A percentile compares a stretch with the other conserved stretches of the same genome.
These are phyloP conservation scores for Chlamydomonas schloesseri DNA, from an alignment of 139 green algal genomes.

Conservation along the genomic window DNA sequence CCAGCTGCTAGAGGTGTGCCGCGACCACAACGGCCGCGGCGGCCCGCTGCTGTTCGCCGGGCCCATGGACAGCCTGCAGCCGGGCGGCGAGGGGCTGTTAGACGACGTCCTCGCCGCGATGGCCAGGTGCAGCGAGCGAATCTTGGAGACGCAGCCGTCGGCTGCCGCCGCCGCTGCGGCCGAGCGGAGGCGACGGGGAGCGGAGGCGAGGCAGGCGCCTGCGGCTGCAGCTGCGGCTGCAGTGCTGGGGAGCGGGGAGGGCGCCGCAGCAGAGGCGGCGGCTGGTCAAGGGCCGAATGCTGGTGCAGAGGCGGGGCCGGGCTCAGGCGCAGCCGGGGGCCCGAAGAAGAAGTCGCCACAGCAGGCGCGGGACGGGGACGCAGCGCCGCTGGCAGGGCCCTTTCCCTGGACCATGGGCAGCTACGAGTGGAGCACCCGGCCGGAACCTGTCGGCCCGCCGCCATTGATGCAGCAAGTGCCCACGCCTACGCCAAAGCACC, in stretches of 20 bases:
- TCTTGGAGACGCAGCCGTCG: neutral
- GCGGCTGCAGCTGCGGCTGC: neutral
- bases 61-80: neutral
- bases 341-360: too few species aligned
- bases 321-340: too few species aligned
- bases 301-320: too few species aligned
- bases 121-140: neutral
- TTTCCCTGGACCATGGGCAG: slow-evolving; percentile 20
- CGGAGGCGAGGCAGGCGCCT: neutral
- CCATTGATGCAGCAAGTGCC: too few species aligned
- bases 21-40: slow-evolving; percentile 22
- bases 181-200: neutral
- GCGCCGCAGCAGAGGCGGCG: too few species aligned
- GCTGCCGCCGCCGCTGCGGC: neutral
- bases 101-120: neutral
- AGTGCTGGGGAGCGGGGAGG: neutral
- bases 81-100: neutral
- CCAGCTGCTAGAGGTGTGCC: slow-evolving; percentile 6
- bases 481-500: too few species aligned
- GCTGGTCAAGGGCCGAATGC: too few species aligned
- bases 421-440: neutral
- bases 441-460: too few species aligned
- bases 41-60: slow-evolving; percentile 13
- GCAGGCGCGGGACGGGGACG: neutral
- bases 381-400: neutral